Base-by-base conservation (phyloP, 345 rosid genomes). In the Salix purpurea region DNA sequence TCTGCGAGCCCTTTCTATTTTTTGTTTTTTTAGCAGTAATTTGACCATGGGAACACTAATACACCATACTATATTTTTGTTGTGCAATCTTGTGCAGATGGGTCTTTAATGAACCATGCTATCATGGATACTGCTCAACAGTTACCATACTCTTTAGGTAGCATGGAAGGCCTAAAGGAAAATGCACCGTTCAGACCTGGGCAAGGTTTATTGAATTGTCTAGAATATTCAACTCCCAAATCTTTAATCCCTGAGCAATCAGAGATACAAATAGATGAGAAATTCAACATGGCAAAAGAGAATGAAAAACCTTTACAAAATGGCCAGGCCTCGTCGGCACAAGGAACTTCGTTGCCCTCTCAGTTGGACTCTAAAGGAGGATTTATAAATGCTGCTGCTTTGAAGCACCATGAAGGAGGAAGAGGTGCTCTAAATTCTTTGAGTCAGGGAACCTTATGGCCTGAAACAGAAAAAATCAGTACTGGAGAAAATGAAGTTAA, bases 361-460 rank as follows among this genome's bases (percentile, higher is more conserved):
- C 32, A 52, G 2, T 39, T 67, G 46, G 15, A 8, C 30, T 46
- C 48, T 15, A 16, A 79, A 68, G 78, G 30, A 42, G 65, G 34
- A 54, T 18, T 19, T 19, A 40, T 44, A 68, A 52, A 64, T 32
- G 65, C 8, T 70, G 42, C 74, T 40, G 5, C n/a, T 5, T 19
- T 72, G 23, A 32, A 48, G 23, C 24, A 23, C 61, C 52, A 77
- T 46, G 37, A 77, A 39, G 37, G 48, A 61, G 64, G 13, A 46
- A 65, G n/a, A 30, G 62, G 54, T 72, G 36, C 66, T 44, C 26
- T 46, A 14, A n/a, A 30, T 77, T 77, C 77, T 61, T 74, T 56
- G 37, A 42, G 40, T 39, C 69, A 42, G 46, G 70, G 24, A 73
- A 69, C 26, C 32, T 18, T 50, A 56, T 21, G 12, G 37, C 26